A percentile compares a stretch with the other conserved stretches of the same genome.
phyloP scores from a whole-genome alignment of 306 rosid species.

The Betula pendula region DNA sequence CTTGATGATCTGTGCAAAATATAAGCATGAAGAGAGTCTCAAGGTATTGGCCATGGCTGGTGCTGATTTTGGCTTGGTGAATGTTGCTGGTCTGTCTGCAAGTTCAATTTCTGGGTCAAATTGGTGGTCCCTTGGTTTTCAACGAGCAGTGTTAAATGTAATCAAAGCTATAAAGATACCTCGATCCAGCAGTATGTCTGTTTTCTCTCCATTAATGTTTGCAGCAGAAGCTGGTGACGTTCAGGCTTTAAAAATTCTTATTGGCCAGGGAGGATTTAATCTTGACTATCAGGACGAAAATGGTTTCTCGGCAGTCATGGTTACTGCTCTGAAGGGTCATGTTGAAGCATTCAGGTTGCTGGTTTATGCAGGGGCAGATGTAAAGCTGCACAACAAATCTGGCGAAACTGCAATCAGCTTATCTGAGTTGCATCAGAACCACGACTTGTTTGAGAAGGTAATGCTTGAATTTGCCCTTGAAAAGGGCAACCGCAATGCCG shows the following conservation, averaged over 20 bases:
- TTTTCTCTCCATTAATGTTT: slow-evolving; percentile 59
- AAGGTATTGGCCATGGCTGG: slow-evolving; percentile 62
- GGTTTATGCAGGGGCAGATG: slow-evolving; percentile 88
- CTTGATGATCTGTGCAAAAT: slow-evolving; percentile 68
- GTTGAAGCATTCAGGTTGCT: slow-evolving; percentile 76
- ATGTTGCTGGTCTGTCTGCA: slow-evolving; percentile 60
- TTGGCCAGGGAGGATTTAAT: slow-evolving; percentile 53
- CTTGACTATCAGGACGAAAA: slow-evolving; percentile 70
- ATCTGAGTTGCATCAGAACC: slow-evolving; percentile 51
- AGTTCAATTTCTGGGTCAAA: slow-evolving; percentile 61
- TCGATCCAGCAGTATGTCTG: slow-evolving; percentile 55
- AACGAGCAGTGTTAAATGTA: slow-evolving; percentile 47
- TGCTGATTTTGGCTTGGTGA: slow-evolving; percentile 82
- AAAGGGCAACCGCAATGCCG: slow-evolving; percentile 63
- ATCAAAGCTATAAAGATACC: slow-evolving; percentile 57
- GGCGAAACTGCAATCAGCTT: slow-evolving; percentile 77
- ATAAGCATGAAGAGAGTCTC: slow-evolving; percentile 66
- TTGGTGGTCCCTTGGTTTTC: slow-evolving; percentile 72
- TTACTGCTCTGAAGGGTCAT: slow-evolving; percentile 69
- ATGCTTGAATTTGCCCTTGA: slow-evolving; percentile 89
- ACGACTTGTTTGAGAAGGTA: slow-evolving; percentile 76
- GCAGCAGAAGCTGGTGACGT: slow-evolving; percentile 69
- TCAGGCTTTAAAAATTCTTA: slow-evolving; percentile 66
- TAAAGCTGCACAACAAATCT: slow-evolving; percentile 59
- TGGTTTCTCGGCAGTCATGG: slow-evolving; percentile 81